phyloP scores from a whole-genome alignment of 441 rosid species.

The Daphne laureola region DNA sequence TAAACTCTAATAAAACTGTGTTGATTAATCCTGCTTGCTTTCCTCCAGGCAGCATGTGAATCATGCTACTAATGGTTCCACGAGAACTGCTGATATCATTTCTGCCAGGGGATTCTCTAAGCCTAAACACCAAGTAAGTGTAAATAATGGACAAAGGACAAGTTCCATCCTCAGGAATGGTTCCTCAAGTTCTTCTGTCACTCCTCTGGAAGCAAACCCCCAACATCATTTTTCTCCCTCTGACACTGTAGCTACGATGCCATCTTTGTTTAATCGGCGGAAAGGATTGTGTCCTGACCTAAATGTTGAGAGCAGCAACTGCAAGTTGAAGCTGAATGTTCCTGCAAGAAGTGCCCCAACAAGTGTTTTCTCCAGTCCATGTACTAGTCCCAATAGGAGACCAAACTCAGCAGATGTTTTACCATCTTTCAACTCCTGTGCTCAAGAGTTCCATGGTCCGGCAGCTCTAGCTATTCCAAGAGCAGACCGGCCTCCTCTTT shows the following conservation, averaged over 20 bases:
- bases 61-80: slow-evolving; percentile 14
- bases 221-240: slow-evolving; percentile 14
- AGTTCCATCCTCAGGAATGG: slow-evolving; percentile 23
- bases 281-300: slow-evolving; percentile 23
- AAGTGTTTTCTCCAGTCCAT: slow-evolving; percentile 40
- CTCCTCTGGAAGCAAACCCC: slow-evolving; percentile 24
- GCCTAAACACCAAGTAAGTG: slow-evolving; percentile 15
- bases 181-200: slow-evolving; percentile 24
- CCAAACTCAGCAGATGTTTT: slow-evolving; percentile 18
- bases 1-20: no score
- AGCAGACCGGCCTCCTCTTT: slow-evolving; percentile 16
- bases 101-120: slow-evolving; percentile 10
- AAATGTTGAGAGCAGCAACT: slow-evolving; percentile 12
- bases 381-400: slow-evolving; percentile 32
- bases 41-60: slow-evolving; percentile 24
- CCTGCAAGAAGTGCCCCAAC: slow-evolving; percentile 49
- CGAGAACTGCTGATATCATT: slow-evolving; percentile 11
- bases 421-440: slow-evolving; percentile 12
- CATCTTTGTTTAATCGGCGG: slow-evolving; percentile 14
- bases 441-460: slow-evolving; percentile 13
- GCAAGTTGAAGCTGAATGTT: slow-evolving; percentile 19
- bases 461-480: slow-evolving; percentile 21
- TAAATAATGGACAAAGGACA: slow-evolving; percentile 13
- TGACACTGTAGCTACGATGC: slow-evolving; percentile 3
- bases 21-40: no score